A percentile compares a stretch with the other conserved stretches of the same genome.
Evolutionary conservation across 495 filamentous ascomycete species (phyloP).

Genomic region (Annulohypoxylon stygium): DNA sequence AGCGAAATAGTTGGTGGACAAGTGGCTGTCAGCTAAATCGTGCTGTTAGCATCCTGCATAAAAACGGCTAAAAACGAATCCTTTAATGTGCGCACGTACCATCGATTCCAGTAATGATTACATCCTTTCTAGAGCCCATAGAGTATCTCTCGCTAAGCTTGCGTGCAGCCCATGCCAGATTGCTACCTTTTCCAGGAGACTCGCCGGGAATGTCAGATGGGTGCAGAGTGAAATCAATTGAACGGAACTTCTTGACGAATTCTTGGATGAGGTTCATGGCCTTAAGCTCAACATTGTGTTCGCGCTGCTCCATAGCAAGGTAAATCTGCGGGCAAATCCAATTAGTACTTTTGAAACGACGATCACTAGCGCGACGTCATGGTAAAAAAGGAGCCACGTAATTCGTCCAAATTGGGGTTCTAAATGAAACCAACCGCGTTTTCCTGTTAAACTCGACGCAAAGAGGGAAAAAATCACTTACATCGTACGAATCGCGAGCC

Average conservation of each 20-base stretch:
- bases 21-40: slow-evolving; percentile 73
- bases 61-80: neutral
- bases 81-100: slow-evolving; percentile 58
- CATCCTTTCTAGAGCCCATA: slow-evolving; percentile 64
- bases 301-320: slow-evolving; percentile 78
- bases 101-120: slow-evolving; percentile 78
- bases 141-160: slow-evolving; percentile 70
- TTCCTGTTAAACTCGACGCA: neutral
- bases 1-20: slow-evolving; percentile 73
- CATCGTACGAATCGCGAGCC: slow-evolving; percentile 73
- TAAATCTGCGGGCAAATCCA: slow-evolving; percentile 63
- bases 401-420: neutral
- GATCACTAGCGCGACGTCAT: slow-evolving; percentile 14
- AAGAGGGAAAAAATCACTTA: slow-evolving; percentile 55
- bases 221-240: slow-evolving; percentile 72
- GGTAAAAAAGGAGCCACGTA: slow-evolving; percentile 13
- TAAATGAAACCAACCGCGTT: neutral
- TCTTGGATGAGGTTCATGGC: slow-evolving; percentile 65
- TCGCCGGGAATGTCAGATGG: slow-evolving; percentile 71
- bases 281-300: slow-evolving; percentile 66
- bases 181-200: slow-evolving; percentile 76
- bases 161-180: slow-evolving; percentile 73
- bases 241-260: slow-evolving; percentile 70
- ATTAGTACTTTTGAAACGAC: slow-evolving; percentile 23
- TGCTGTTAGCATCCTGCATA: slow-evolving; percentile 38